These are phyloP conservation scores for Xylaria digitata DNA, from an alignment of 2,329 filamentous ascomycete species.

Conservation along the genomic window DNA sequence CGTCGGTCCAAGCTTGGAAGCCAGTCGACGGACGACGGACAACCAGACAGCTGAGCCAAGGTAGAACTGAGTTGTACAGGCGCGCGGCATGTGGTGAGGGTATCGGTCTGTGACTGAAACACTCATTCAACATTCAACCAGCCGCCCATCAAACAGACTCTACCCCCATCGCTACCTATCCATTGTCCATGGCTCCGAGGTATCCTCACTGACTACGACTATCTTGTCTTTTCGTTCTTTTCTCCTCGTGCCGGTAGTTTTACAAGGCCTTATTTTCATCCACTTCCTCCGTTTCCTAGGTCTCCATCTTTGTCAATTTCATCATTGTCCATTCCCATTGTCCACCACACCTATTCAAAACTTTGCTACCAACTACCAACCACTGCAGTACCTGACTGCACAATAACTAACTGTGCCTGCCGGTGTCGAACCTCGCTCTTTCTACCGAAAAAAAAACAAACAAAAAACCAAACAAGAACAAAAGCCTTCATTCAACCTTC, in stretches of 20 bases:
- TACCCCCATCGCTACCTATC: slow-evolving; percentile 6
- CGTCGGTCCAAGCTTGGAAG: slow-evolving; percentile 23
- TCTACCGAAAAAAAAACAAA: slow-evolving; percentile 4
- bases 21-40: slow-evolving; percentile 10
- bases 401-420: slow-evolving; percentile 10
- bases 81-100: slow-evolving; percentile 23
- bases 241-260: slow-evolving; percentile 30
- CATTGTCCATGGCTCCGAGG: slow-evolving; percentile 19
- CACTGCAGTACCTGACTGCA: not conserved
- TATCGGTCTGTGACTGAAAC: slow-evolving; percentile 33
- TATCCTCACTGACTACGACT: slow-evolving; percentile 35
- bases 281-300: slow-evolving; percentile 12
- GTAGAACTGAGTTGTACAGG: not conserved
- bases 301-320: slow-evolving; percentile 10
- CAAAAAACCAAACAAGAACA: too few relatives aligned
- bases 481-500: slow-evolving; percentile 4
- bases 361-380: slow-evolving; percentile 26
- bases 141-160: slow-evolving; percentile 26
- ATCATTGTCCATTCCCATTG: slow-evolving; percentile 4
- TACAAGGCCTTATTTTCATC: slow-evolving; percentile 18
- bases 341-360: slow-evolving; percentile 2
- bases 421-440: slow-evolving; percentile 31
- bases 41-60: too few relatives aligned
- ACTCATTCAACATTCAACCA: slow-evolving; percentile 34
- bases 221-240: slow-evolving; percentile 35